Conservation (phyloP, 176 grass and related monocot genomes). For the Oryza rufipogon region DNA sequence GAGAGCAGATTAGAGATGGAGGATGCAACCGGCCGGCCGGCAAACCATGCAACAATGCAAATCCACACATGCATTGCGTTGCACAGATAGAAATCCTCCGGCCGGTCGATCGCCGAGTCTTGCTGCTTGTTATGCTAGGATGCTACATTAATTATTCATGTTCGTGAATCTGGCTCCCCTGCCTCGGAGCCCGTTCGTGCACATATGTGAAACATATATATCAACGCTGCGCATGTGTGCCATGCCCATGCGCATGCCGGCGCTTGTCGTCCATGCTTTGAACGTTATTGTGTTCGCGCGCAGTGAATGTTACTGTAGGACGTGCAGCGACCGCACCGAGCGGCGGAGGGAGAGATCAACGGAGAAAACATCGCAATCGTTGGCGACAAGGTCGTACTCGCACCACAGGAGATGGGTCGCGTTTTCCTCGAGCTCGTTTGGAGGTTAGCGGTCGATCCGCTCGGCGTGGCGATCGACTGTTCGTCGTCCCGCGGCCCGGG, state of each 20-base stretch:
- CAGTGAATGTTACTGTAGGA: not conserved
- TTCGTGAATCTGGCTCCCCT: not conserved
- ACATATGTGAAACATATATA: not conserved
- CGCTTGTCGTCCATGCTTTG: not conserved
- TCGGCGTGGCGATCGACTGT: not conserved
- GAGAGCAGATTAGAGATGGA: not conserved
- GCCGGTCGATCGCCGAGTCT: not conserved
- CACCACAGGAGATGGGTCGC: constrained; percentile 1
- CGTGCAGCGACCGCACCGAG: not conserved
- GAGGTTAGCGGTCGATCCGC: not conserved
- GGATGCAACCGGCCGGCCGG: not conserved
- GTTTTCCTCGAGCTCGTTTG: not conserved
- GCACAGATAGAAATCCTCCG: not conserved
- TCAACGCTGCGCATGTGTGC: not conserved
- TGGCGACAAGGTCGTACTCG: constrained; percentile 12
- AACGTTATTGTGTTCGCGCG: not conserved
- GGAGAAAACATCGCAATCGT: not conserved
- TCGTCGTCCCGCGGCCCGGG: not conserved
- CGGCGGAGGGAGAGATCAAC: not conserved
- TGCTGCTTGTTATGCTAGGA: not conserved
- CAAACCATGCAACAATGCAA: not conserved
- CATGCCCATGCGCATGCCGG: no score
- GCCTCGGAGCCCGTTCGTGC: not conserved
- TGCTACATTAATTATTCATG: not conserved
- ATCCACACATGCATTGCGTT: not conserved